A percentile compares a stretch with the other conserved stretches of the same genome.
These are phyloP conservation scores for Berberis thunbergii DNA, from an alignment of 164 flowering plant species.

Conservation along the genomic window DNA sequence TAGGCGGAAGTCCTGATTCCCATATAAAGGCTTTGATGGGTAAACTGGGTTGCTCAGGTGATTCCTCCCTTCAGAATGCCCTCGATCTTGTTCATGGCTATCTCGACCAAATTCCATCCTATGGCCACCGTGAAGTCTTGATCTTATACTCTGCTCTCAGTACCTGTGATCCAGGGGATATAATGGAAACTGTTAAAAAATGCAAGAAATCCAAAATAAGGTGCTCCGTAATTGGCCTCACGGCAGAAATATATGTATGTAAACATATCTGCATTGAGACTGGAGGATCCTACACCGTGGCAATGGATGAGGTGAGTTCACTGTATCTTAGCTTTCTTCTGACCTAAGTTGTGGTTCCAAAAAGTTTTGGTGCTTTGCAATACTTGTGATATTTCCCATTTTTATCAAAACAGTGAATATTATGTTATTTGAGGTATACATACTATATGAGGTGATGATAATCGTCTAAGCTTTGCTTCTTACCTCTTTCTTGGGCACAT, in stretches of 20 bases:
- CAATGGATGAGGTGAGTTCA: conserved; percentile 69
- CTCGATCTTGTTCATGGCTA: conserved; percentile 70
- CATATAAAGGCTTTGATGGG: conserved; percentile 76
- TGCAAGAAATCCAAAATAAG: conserved; percentile 85
- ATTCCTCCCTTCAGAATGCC: conserved; percentile 85
- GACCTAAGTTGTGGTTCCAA: neutral
- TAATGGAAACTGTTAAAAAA: conserved; percentile 72
- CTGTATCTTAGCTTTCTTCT: neutral
- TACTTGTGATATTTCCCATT: too few relatives aligned
- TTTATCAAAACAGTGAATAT: too few relatives aligned
- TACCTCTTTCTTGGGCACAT: too few relatives aligned
- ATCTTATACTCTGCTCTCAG: conserved; percentile 86
- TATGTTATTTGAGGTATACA: too few relatives aligned
- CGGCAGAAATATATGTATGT: conserved; percentile 89
- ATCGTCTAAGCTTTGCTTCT: too few relatives aligned
- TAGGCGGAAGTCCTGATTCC: conserved; percentile 95
- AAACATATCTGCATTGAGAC: conserved; percentile 91
- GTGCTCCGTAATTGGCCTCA: conserved; percentile 87
- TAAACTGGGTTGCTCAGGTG: conserved; percentile 83
- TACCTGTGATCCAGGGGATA: conserved; percentile 92
- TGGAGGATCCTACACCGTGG: conserved; percentile 77
- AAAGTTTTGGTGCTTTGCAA: neutral
- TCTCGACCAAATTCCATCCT: conserved; percentile 79
- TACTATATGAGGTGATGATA: too few relatives aligned
- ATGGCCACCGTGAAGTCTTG: conserved; percentile 89